phyloP scores from a whole-genome alignment of 1,284 basidiomycete species.

The Fomitopsis palustris region DNA sequence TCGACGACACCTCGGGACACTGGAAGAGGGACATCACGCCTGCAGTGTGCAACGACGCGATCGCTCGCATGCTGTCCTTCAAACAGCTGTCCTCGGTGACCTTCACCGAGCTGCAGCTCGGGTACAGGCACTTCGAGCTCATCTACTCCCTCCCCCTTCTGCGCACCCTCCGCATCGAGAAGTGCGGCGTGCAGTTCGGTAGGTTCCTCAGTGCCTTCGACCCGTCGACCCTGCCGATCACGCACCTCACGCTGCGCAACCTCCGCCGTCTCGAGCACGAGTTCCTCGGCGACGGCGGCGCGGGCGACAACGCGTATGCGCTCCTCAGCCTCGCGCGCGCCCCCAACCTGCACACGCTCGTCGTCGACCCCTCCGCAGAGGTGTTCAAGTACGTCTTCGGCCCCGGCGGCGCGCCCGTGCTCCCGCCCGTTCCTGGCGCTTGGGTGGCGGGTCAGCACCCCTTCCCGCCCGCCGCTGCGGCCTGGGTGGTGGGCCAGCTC shows the following conservation, averaged over 20 bases:
- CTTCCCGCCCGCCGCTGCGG: constrained; percentile 7
- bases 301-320: constrained; percentile 16
- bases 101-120: constrained; percentile 31
- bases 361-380: constrained; percentile 37
- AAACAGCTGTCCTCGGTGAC: constrained; percentile 30
- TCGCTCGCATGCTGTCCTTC: constrained; percentile 27
- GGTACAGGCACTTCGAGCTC: constrained; percentile 28
- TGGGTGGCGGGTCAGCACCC: constrained; percentile 10
- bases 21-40: constrained; percentile 19
- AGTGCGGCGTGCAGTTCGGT: constrained; percentile 29
- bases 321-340: constrained; percentile 29
- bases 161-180: constrained; percentile 32
- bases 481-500: constrained; percentile 7
- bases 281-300: constrained; percentile 5
- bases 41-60: constrained; percentile 22
- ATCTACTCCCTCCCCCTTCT: constrained; percentile 33
- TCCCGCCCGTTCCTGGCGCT: neutral
- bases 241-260: constrained; percentile 32
- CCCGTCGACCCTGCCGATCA: constrained; percentile 33
- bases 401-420: neutral
- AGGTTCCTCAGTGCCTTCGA: constrained; percentile 15
- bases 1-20: neutral
- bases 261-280: constrained; percentile 17
- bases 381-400: constrained; percentile 32
- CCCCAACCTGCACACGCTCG: constrained; percentile 30